Percentiles rank a stretch among this genome's conserved stretches.
phyloP scores from a whole-genome alignment of 768 basidiomycete species.

The Mycena albidolilacea region DNA sequence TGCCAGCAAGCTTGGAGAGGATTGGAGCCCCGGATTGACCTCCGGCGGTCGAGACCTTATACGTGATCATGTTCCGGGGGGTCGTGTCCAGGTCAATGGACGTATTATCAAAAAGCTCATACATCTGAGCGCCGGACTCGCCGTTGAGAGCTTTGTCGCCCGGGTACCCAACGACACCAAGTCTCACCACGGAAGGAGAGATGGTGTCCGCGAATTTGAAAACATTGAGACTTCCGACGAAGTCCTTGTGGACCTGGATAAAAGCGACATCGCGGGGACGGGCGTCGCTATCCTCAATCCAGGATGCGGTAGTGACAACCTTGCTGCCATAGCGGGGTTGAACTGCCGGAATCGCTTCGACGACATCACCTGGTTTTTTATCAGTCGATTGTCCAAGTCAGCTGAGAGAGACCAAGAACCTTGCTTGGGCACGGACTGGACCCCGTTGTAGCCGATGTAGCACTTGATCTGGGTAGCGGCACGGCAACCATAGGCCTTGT shows the following conservation, averaged over 20 bases:
- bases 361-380: neutral
- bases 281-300: neutral
- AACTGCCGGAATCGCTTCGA: neutral
- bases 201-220: slow-evolving; percentile 1
- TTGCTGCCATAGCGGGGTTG: slow-evolving; percentile 12
- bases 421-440: slow-evolving; percentile 9
- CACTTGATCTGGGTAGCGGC: slow-evolving; percentile 13
- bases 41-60: neutral
- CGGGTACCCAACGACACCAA: slow-evolving; percentile 13
- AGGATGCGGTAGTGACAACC: slow-evolving; percentile 6
- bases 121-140: slow-evolving; percentile 7
- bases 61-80: slow-evolving; percentile 1
- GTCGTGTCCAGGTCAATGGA: neutral
- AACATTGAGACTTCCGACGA: slow-evolving; percentile 2
- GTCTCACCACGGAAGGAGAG: neutral
- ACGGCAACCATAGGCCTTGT: slow-evolving; percentile 13
- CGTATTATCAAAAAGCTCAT: neutral
- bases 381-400: neutral
- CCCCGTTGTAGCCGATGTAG: slow-evolving; percentile 13
- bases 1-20: neutral
- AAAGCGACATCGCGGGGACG: slow-evolving; percentile 16
- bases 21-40: slow-evolving; percentile 14
- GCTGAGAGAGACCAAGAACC: neutral
- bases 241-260: slow-evolving; percentile 5
- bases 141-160: slow-evolving; percentile 3